Conservation (phyloP, 179 eudicot species). For the Dionaea muscipula region DNA sequence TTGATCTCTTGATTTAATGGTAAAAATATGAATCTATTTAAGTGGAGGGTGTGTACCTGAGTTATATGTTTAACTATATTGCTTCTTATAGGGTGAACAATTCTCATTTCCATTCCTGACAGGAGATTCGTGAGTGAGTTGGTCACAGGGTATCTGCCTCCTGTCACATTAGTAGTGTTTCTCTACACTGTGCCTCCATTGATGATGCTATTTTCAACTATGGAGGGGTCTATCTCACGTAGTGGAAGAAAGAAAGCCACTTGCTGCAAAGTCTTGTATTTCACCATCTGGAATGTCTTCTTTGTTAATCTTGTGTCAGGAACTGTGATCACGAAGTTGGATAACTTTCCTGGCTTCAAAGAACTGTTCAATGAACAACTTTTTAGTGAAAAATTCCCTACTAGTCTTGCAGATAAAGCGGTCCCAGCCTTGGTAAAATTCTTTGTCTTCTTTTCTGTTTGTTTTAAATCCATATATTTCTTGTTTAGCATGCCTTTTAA, state of each 20-base stretch:
- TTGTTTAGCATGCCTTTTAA: too few species aligned
- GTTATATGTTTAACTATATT: not conserved
- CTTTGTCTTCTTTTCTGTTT: not conserved
- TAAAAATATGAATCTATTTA: too few species aligned
- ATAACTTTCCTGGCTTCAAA: conserved; percentile 31
- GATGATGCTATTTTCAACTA: conserved; percentile 62
- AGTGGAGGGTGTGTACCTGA: too few species aligned
- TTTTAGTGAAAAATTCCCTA: conserved; percentile 10
- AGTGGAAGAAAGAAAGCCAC: conserved; percentile 77
- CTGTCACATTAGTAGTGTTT: conserved; percentile 51
- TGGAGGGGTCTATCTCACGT: conserved; percentile 85
- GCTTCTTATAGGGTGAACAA: not conserved
- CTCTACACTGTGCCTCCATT: conserved; percentile 52
- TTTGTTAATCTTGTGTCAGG: conserved; percentile 70
- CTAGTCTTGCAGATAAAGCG: conserved; percentile 53
- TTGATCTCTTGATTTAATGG: too few species aligned
- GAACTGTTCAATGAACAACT: conserved; percentile 12
- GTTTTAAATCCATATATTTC: not conserved
- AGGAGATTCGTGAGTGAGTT: conserved; percentile 35
- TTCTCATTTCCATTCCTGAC: conserved; percentile 5
- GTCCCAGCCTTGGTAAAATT: conserved; percentile 54
- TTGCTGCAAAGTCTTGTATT: conserved; percentile 59
- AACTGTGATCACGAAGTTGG: conserved; percentile 42
- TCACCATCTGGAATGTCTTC: conserved; percentile 85
- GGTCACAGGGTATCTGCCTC: conserved; percentile 67